A percentile compares a stretch with the other conserved stretches of the same genome.
These are phyloP conservation scores for Pestalotiopsis sp. DNA, from an alignment of 2,329 filamentous ascomycete species.

Conservation along the genomic window DNA sequence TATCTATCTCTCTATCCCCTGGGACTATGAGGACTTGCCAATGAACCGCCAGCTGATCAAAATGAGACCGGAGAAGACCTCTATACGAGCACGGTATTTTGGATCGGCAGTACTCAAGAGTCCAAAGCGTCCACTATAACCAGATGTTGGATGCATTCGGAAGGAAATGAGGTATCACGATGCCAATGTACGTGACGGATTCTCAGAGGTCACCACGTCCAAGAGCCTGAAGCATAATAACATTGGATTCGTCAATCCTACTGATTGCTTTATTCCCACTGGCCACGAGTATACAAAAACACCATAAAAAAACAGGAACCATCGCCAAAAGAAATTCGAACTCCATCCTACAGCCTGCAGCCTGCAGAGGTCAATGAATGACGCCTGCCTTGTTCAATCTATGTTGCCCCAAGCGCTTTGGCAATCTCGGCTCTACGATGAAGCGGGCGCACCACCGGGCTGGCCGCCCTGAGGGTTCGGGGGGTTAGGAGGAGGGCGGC, in stretches of 20 bases:
- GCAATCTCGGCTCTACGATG: background rate
- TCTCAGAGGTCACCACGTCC: too few species aligned
- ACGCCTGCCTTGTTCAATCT: background rate
- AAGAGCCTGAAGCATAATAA: background rate
- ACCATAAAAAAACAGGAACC: background rate
- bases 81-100: conserved; percentile 24
- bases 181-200: too few species aligned
- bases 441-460: background rate
- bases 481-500: background rate
- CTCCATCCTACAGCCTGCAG: background rate
- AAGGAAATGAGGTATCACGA: background rate
- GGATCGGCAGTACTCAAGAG: conserved; percentile 24
- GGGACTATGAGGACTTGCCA: background rate
- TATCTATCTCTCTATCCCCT: conserved; percentile 23
- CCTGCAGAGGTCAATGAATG: background rate
- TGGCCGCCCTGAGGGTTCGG: background rate
- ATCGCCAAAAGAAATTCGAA: background rate
- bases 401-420: background rate
- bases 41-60: conserved; percentile 21
- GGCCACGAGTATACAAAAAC: background rate
- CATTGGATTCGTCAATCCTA: background rate
- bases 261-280: background rate
- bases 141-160: too few species aligned
- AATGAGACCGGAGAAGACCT: conserved; percentile 23
- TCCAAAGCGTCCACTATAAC: conserved; percentile 22